A percentile compares a stretch with the other conserved stretches of the same genome.
Conservation (phyloP, 257 asterid species). For the Nicotiana knightiana region DNA sequence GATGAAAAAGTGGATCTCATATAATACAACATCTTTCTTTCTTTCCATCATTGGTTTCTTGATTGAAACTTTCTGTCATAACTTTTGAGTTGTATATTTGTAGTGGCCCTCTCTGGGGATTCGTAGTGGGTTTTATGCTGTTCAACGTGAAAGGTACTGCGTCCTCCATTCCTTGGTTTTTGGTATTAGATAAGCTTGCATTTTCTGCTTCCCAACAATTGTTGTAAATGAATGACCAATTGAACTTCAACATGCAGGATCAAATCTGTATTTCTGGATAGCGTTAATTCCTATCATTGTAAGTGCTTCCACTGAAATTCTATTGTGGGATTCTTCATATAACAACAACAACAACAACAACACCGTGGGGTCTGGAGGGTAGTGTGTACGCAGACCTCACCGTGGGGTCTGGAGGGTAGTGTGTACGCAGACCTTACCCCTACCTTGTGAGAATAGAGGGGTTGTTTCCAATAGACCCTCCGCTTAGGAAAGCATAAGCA, state of each 20-base stretch:
- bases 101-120: conserved; percentile 98
- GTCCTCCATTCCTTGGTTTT: background rate
- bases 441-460: no score
- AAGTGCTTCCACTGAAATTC: conserved; percentile 26
- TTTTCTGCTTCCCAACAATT: conserved; percentile 1
- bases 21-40: background rate
- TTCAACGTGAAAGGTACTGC: conserved; percentile 70
- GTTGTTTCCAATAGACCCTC: no score
- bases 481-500: no score
- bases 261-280: conserved; percentile 97
- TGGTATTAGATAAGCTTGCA: background rate
- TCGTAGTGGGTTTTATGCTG: conserved; percentile 93
- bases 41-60: background rate
- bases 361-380: no score
- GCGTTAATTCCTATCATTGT: conserved; percentile 86
- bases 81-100: conserved; percentile 13
- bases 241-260: conserved; percentile 53
- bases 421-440: no score
- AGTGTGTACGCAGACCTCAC: no score
- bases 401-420: no score
- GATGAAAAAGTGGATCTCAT: background rate
- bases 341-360: no score
- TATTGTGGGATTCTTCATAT: background rate
- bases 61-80: background rate
- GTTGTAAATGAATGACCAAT: conserved; percentile 7